These are phyloP conservation scores for Neonectria coccinea DNA, from an alignment of 2,329 filamentous ascomycete genomes.

Conservation along the genomic window DNA sequence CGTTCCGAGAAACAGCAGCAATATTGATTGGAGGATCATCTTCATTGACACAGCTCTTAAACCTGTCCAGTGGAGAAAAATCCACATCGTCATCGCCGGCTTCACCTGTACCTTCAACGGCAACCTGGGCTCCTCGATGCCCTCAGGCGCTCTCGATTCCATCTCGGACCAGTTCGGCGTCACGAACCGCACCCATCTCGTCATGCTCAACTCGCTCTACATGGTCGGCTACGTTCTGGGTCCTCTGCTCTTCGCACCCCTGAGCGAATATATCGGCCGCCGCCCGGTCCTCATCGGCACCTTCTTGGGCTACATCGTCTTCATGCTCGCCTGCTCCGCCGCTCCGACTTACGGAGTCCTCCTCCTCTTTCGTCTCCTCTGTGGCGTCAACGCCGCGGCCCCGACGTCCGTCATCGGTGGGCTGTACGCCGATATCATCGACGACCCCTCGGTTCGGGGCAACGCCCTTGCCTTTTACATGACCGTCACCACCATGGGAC, in stretches of 20 bases:
- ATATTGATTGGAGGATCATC: neutral
- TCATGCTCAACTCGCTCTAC: constrained; percentile 52
- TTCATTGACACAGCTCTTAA: constrained; percentile 12
- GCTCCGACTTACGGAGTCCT: constrained; percentile 57
- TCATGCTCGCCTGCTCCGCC: constrained; percentile 53
- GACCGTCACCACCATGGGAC: constrained; percentile 49
- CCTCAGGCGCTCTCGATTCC: constrained; percentile 52
- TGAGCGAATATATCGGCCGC: constrained; percentile 52
- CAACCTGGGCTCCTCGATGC: constrained; percentile 53
- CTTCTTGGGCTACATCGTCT: constrained; percentile 50
- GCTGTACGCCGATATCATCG: constrained; percentile 50
- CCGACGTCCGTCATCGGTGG: constrained; percentile 51
- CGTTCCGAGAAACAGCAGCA: neutral
- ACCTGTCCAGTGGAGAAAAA: constrained; percentile 41
- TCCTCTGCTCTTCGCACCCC: constrained; percentile 50
- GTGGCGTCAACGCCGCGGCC: constrained; percentile 50
- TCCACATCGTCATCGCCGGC: constrained; percentile 51
- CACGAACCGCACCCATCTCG: constrained; percentile 43
- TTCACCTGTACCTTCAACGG: constrained; percentile 53
- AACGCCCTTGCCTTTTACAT: constrained; percentile 52
- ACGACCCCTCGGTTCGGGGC: constrained; percentile 48
- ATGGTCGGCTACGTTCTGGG: constrained; percentile 53
- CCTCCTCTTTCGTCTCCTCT: constrained; percentile 55
- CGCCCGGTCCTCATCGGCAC: constrained; percentile 50
- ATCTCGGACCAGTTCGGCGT: constrained; percentile 48